Percentiles rank a stretch among this genome's conserved stretches.
phyloP scores from a whole-genome alignment of 208 protist genomes.

The Tritrichomonas foetus region DNA sequence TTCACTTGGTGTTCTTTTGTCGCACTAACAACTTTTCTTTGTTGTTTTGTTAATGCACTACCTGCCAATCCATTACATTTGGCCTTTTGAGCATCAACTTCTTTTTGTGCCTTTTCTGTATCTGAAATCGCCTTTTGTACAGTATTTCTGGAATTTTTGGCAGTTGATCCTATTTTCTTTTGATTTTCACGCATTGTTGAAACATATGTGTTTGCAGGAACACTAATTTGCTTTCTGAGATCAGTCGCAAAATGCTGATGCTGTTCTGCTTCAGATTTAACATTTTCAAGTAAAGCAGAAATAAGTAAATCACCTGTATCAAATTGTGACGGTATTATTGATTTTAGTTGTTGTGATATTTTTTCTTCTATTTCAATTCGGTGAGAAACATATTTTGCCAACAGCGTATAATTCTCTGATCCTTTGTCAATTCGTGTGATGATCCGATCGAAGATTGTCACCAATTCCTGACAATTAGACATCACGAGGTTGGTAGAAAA shows the following conservation, averaged over 20 bases:
- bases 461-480: too few relatives aligned
- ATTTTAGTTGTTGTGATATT: background rate
- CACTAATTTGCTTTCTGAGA: background rate
- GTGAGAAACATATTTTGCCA: background rate
- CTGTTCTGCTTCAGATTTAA: background rate
- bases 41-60: background rate
- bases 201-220: background rate
- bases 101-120: background rate
- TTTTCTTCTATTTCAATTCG: constrained; percentile 17
- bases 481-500: too few relatives aligned
- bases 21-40: background rate
- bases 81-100: background rate
- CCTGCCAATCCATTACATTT: background rate
- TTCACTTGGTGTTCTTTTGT: background rate
- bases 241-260: background rate
- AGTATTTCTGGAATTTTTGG: too few relatives aligned
- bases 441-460: too few relatives aligned
- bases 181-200: background rate
- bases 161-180: background rate
- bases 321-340: background rate
- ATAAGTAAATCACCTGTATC: background rate
- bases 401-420: too few relatives aligned
- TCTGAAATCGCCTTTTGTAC: background rate
- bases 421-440: too few relatives aligned
- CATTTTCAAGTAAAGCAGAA: background rate